These are phyloP conservation scores for Barnettozyma populi DNA, from an alignment of 805 yeast genomes.

Conservation along the genomic window DNA sequence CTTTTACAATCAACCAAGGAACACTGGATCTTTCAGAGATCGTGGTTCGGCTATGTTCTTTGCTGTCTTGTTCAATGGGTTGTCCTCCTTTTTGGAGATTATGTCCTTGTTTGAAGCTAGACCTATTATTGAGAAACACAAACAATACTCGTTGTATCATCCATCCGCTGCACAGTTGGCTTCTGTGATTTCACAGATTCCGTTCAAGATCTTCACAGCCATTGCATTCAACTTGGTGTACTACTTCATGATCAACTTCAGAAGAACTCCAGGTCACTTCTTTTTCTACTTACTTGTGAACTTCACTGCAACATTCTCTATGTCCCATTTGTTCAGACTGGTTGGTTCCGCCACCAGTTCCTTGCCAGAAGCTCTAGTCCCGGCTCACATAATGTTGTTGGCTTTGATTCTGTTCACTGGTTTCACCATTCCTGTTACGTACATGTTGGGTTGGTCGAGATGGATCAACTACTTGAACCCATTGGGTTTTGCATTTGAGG, in stretches of 20 bases:
- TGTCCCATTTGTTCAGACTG: slow-evolving; percentile 54
- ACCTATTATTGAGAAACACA: slow-evolving; percentile 54
- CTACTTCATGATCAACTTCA: slow-evolving; percentile 51
- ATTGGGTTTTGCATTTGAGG: slow-evolving; percentile 51
- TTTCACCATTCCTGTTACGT: slow-evolving; percentile 50
- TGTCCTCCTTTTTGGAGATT: slow-evolving; percentile 55
- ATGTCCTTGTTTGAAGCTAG: slow-evolving; percentile 31
- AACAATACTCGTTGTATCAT: slow-evolving; percentile 50
- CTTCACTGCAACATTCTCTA: slow-evolving; percentile 39
- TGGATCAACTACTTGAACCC: slow-evolving; percentile 63
- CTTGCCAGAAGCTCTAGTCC: slow-evolving; percentile 52
- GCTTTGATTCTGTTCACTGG: slow-evolving; percentile 50
- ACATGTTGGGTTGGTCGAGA: slow-evolving; percentile 59
- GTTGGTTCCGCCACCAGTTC: slow-evolving; percentile 45
- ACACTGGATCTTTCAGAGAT: slow-evolving; percentile 44
- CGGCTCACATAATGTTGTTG: slow-evolving; percentile 45
- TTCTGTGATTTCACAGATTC: slow-evolving; percentile 53
- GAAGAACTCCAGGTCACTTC: slow-evolving; percentile 49
- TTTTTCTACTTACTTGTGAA: slow-evolving; percentile 45
- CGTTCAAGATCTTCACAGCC: slow-evolving; percentile 39
- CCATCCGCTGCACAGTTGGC: slow-evolving; percentile 64
- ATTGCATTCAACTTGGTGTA: slow-evolving; percentile 42
- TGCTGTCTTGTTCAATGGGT: slow-evolving; percentile 57
- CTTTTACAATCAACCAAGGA: slow-evolving; percentile 43
- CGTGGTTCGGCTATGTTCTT: slow-evolving; percentile 66